These are phyloP conservation scores for Cladophialophora yegresii DNA, from an alignment of 2,329 filamentous ascomycete genomes.

Conservation along the genomic window DNA sequence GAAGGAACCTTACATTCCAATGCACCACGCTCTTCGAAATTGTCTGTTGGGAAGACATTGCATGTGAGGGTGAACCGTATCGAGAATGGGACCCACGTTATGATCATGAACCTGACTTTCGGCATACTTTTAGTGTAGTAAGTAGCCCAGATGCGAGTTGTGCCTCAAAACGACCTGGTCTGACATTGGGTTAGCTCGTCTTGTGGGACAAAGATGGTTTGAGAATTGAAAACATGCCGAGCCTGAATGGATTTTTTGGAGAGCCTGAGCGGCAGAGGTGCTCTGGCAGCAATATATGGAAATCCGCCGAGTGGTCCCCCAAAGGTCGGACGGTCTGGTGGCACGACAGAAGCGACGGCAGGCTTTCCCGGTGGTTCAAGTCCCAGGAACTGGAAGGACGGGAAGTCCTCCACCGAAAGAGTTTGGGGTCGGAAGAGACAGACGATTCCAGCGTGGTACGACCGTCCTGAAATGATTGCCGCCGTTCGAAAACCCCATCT, in stretches of 20 bases:
- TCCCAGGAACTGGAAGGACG: background rate
- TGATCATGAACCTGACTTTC: background rate
- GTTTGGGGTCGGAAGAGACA: background rate
- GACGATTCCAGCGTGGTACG: background rate
- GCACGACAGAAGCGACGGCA: background rate
- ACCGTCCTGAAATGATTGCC: background rate
- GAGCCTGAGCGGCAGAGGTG: background rate
- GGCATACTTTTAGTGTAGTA: background rate
- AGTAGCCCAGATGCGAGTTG: background rate
- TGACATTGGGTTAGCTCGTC: background rate
- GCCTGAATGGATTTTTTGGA: background rate
- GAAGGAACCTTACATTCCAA: background rate
- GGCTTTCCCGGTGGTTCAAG: background rate
- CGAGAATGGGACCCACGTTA: background rate
- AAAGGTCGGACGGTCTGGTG: background rate
- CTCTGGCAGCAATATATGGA: background rate
- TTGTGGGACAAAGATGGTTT: background rate
- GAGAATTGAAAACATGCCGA: background rate
- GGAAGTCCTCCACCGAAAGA: background rate
- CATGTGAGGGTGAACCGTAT: background rate
- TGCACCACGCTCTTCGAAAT: background rate
- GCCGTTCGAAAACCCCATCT: background rate
- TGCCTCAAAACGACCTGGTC: background rate
- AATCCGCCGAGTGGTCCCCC: background rate
- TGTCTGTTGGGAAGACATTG: background rate